Evolutionary conservation across 2,329 filamentous ascomycete species (phyloP), one percentile per base, ranked within the genome.

Genomic region (Trichoderma lentiforme): DNA sequence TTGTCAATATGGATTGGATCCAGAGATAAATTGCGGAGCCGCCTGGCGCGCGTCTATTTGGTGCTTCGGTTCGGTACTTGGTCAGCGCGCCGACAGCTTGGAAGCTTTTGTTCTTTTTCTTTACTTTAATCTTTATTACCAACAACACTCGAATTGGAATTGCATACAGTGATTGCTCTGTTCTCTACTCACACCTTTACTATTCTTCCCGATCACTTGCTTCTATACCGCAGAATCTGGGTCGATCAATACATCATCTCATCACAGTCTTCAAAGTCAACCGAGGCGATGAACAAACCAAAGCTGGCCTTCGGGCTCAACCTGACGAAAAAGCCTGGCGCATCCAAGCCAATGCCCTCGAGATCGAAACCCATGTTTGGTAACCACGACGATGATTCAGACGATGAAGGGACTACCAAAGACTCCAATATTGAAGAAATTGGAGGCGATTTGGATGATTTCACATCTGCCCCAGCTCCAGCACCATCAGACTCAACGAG

Each of bases 371-470:
- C 86, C 1, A 84, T 89, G 73, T 90, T 92, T 75, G 88, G 88
- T 73, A 87, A 86, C 73, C 86, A 87, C 73, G 86, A 77, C 34
- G 74, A 85, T 73, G 86, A 88, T 75, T 87, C 86, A 1, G 89
- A 90, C 73, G 83, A 88, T 69, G 87, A 87, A 60, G 75, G 77
- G 15, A 56, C 78, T 6, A 75, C 76, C 21, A 79, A 79, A 47
- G 79, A 78, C 14, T 80, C 80, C 21, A 83, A 84, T 65, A 81
- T 83, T 26, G 86, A 91, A 74, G 84, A 87, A 62, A 90, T 93
- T 76, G 91, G 93, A 73, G 88, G 84, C 65, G 90, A 90, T 75
- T 83, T 92, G 70, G 86, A 88, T 74, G 86, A 86, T 65, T 83
- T 86, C 32, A 80, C 51, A 30, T 28, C 47, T 6, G 6, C 58